Percentiles rank a stretch among this genome's conserved stretches.
phyloP scores from a whole-genome alignment of 306 rosid genomes.

The Delonix regia region DNA sequence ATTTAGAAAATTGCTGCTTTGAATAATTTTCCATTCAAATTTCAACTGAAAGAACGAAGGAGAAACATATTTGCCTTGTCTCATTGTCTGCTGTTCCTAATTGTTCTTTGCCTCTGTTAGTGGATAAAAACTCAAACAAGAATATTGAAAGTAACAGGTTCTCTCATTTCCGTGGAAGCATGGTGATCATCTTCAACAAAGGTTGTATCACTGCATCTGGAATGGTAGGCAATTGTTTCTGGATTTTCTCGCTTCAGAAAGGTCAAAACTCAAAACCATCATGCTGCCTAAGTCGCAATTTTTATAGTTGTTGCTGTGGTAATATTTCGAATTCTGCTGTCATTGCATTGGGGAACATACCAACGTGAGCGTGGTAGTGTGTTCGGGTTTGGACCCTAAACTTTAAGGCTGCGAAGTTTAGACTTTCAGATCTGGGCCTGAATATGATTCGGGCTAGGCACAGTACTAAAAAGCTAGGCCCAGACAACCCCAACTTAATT shows the following conservation, averaged over 20 bases:
- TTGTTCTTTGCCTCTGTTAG: conserved; percentile 5
- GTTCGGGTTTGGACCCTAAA: no score
- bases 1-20: not conserved
- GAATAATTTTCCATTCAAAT: not conserved
- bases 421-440: not conserved
- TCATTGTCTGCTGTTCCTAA: not conserved
- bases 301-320: conserved; percentile 2
- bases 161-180: not conserved
- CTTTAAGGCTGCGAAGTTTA: no score
- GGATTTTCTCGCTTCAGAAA: not conserved
- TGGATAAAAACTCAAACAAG: not conserved
- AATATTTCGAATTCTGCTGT: conserved; percentile 1
- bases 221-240: not conserved
- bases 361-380: no score
- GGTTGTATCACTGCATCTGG: not conserved
- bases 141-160: not conserved
- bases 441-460: not conserved
- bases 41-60: not conserved
- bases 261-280: no score
- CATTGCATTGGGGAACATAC: not conserved
- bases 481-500: not conserved
- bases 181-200: not conserved
- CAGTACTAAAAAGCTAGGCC: not conserved
- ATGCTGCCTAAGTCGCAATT: not conserved
- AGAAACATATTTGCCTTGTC: not conserved